These are phyloP conservation scores for Neonectria coccinea DNA, from an alignment of 2,329 filamentous ascomycete species.

Conservation along the genomic window DNA sequence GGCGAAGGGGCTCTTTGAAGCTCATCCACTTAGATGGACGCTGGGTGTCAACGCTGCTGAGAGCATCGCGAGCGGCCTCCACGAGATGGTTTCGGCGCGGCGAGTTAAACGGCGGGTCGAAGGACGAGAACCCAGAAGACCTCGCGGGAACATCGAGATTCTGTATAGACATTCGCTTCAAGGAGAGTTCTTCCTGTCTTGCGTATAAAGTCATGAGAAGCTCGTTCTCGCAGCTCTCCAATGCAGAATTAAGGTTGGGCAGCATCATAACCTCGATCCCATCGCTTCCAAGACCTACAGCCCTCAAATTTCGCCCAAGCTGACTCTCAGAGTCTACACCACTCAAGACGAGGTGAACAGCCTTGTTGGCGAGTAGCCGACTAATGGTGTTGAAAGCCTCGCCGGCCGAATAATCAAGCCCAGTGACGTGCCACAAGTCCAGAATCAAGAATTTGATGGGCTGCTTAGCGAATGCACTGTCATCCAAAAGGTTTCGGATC, in stretches of 20 bases:
- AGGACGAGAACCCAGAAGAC: conserved; percentile 49
- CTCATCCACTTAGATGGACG: conserved; percentile 79
- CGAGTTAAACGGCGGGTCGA: conserved; percentile 72
- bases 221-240: conserved; percentile 96
- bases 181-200: conserved; percentile 71
- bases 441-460: conserved; percentile 92
- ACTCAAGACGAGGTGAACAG: conserved; percentile 84
- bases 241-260: conserved; percentile 88
- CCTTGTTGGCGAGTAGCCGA: conserved; percentile 80
- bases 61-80: conserved; percentile 79
- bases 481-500: conserved; percentile 84
- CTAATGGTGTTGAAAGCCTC: conserved; percentile 96
- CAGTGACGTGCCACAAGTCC: conserved; percentile 89
- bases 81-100: conserved; percentile 83
- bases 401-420: conserved; percentile 94
- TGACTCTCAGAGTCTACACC: conserved; percentile 81
- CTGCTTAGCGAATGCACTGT: conserved; percentile 79
- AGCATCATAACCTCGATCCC: conserved; percentile 83
- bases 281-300: conserved; percentile 83
- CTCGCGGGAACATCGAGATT: conserved; percentile 63
- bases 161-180: conserved; percentile 56
- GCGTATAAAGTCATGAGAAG: conserved; percentile 84
- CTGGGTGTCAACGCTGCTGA: conserved; percentile 73
- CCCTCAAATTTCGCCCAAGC: conserved; percentile 81
- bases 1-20: conserved; percentile 89